Percentiles rank a stretch among this genome's conserved stretches.
phyloP scores from a whole-genome alignment of 129 eudicot genomes.

The Apium graveolens region DNA sequence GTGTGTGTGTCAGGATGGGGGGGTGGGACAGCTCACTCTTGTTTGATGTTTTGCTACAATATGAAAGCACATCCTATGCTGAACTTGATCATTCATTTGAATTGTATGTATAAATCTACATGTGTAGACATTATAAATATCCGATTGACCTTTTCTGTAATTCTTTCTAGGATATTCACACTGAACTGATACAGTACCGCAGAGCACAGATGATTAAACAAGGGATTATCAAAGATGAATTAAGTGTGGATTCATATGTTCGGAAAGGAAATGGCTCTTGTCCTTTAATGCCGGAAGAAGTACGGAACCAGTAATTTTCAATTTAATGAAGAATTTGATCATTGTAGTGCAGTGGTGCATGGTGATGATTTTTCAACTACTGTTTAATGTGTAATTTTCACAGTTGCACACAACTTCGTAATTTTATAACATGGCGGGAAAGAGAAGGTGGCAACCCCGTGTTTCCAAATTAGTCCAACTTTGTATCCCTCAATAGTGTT shows the following conservation, averaged over 20 bases:
- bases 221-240: constrained; percentile 51
- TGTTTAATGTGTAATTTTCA: background rate
- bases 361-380: background rate
- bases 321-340: background rate
- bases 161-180: constrained; percentile 65
- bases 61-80: background rate
- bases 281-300: constrained; percentile 56
- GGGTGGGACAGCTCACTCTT: background rate
- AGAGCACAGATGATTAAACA: constrained; percentile 83
- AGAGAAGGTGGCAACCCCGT: too few relatives aligned
- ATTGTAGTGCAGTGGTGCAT: background rate
- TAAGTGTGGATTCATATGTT: constrained; percentile 57
- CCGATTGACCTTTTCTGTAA: constrained; percentile 4
- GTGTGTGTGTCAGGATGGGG: background rate
- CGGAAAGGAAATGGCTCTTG: constrained; percentile 73
- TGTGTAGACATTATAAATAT: background rate
- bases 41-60: background rate
- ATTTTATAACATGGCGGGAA: too few relatives aligned
- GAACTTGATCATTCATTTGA: constrained; percentile 4
- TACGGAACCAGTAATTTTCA: constrained; percentile 11
- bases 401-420: background rate
- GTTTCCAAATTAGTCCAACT: too few relatives aligned
- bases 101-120: background rate
- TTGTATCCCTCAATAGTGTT: background rate
- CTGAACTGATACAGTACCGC: constrained; percentile 77